Evolutionary conservation across 768 basidiomycete genomes (phyloP).

Genomic region (Tricholoma saponaceum): DNA sequence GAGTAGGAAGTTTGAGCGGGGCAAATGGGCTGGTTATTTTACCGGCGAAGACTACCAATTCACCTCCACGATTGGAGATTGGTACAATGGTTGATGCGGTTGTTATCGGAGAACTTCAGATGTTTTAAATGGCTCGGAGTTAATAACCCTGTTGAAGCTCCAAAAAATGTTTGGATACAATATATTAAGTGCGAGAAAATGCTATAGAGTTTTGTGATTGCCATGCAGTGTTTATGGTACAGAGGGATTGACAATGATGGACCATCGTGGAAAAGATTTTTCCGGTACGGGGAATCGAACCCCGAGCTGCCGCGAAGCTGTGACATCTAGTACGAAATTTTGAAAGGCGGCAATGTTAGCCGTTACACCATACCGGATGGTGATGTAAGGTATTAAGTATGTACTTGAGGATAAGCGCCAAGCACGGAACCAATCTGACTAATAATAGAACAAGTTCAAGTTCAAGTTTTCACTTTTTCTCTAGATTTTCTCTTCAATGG

Average conservation of each 20-base stretch:
- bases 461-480: not conserved
- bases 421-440: not conserved
- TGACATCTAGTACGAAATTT: not conserved
- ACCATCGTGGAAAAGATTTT: too few relatives aligned
- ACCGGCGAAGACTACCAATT: slow-evolving; percentile 38
- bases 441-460: slow-evolving; percentile 2
- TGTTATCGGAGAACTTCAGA: slow-evolving; percentile 62
- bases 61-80: slow-evolving; percentile 35
- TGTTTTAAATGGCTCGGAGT: slow-evolving; percentile 2
- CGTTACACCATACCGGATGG: slow-evolving; percentile 55
- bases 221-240: too few relatives aligned
- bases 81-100: slow-evolving; percentile 61
- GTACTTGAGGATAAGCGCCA: too few relatives aligned
- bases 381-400: too few relatives aligned
- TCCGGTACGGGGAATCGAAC: slow-evolving; percentile 52
- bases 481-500: slow-evolving; percentile 26
- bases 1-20: slow-evolving; percentile 73
- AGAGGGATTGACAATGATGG: too few relatives aligned
- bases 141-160: not conserved
- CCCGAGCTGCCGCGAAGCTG: slow-evolving; percentile 54
- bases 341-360: slow-evolving; percentile 61
- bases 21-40: slow-evolving; percentile 78
- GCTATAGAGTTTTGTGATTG: too few relatives aligned
- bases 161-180: too few relatives aligned
- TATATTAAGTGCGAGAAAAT: too few relatives aligned